Evolutionary conservation across 495 filamentous ascomycete genomes (phyloP).

Genomic region (Lasiosphaeria ovina): DNA sequence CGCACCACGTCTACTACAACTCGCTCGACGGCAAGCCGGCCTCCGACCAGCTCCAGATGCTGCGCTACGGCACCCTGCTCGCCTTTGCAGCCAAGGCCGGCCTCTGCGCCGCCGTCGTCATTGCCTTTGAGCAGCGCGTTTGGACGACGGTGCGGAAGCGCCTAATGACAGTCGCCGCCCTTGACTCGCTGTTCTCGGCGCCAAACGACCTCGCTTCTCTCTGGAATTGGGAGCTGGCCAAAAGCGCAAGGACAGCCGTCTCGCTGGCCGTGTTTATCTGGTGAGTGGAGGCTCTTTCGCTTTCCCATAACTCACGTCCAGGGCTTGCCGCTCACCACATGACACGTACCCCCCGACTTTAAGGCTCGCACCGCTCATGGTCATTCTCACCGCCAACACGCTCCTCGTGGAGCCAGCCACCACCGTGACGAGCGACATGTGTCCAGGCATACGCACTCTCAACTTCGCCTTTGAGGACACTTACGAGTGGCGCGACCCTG

Average conservation of each 20-base stretch:
- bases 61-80: constrained; percentile 38
- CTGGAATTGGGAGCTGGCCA: constrained; percentile 33
- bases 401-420: constrained; percentile 30
- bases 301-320: neutral
- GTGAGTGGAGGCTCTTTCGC: constrained; percentile 11
- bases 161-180: constrained; percentile 31
- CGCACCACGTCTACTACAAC: constrained; percentile 36
- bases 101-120: constrained; percentile 31
- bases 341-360: neutral
- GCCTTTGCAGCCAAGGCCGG: constrained; percentile 39
- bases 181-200: constrained; percentile 38
- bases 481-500: constrained; percentile 34
- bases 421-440: constrained; percentile 15
- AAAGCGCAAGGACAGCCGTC: constrained; percentile 31
- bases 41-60: constrained; percentile 35
- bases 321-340: neutral
- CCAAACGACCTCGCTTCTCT: constrained; percentile 32
- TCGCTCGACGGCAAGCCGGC: constrained; percentile 30
- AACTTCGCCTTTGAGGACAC: constrained; percentile 38
- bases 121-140: constrained; percentile 35
- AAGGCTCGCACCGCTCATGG: constrained; percentile 33
- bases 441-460: constrained; percentile 31
- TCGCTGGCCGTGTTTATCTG: constrained; percentile 35
- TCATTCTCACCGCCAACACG: constrained; percentile 39
- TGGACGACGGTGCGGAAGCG: constrained; percentile 38